A percentile compares a stretch with the other conserved stretches of the same genome.
Conservation (phyloP, 768 basidiomycete species). For the Boletus rex-veris region DNA sequence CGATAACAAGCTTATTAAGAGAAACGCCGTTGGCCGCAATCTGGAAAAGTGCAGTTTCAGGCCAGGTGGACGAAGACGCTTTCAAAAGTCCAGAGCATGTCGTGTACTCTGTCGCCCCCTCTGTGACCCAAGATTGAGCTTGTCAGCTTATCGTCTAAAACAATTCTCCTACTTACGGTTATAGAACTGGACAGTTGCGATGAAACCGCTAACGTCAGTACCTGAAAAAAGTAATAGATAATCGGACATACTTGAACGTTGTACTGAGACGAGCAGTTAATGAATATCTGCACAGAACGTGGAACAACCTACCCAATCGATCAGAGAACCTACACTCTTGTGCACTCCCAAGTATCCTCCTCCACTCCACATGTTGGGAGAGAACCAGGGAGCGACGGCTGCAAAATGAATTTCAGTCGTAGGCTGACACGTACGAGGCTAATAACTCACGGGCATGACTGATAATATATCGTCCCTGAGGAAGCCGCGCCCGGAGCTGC, state of each 20-base stretch:
- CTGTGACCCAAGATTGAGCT: constrained; percentile 15
- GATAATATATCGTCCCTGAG: constrained; percentile 29
- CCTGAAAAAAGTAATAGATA: too few relatives aligned
- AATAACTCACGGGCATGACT: constrained; percentile 33
- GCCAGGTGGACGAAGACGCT: constrained; percentile 55
- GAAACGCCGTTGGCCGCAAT: constrained; percentile 43
- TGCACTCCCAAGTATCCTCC: constrained; percentile 41
- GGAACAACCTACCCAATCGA: constrained; percentile 39
- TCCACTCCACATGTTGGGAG: constrained; percentile 30
- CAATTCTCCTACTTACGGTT: constrained; percentile 17
- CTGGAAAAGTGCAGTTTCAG: constrained; percentile 51
- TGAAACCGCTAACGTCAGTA: neutral
- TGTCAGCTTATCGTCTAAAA: constrained; percentile 22
- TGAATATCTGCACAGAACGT: neutral
- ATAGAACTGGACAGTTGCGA: constrained; percentile 12
- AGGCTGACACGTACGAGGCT: too few relatives aligned
- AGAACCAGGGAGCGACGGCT: constrained; percentile 47
- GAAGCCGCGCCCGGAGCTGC: constrained; percentile 29
- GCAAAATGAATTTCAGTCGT: neutral
- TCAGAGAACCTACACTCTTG: constrained; percentile 36
- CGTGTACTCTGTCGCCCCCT: constrained; percentile 56
- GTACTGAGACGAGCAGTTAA: constrained; percentile 28
- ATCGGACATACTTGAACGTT: constrained; percentile 35
- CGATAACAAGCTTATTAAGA: constrained; percentile 49
- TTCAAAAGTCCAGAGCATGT: constrained; percentile 55